These are phyloP conservation scores for Tetrapyrgos nigripes DNA, from an alignment of 1,284 basidiomycete genomes.

Conservation along the genomic window DNA sequence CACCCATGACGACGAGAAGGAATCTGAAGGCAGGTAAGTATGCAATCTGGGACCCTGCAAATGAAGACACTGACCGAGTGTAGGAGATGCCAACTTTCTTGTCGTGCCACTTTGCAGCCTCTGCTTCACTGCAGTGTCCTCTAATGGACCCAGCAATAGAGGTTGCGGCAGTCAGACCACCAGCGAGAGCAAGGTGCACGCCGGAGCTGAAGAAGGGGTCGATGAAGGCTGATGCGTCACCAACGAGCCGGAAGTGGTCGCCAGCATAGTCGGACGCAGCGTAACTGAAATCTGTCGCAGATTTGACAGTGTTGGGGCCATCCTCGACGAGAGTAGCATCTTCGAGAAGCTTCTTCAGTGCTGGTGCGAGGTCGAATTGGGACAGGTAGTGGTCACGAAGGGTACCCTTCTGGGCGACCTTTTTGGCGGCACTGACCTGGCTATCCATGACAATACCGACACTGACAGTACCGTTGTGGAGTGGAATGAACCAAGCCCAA, in stretches of 20 bases:
- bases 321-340: slow-evolving; percentile 15
- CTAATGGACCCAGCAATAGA: slow-evolving; percentile 58
- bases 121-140: slow-evolving; percentile 52
- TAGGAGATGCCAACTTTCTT: slow-evolving; percentile 7
- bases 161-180: slow-evolving; percentile 53
- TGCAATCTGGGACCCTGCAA: too few species aligned
- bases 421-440: slow-evolving; percentile 24
- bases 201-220: slow-evolving; percentile 68
- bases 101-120: slow-evolving; percentile 37
- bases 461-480: slow-evolving; percentile 59
- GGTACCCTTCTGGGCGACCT: neutral
- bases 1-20: too few species aligned
- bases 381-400: slow-evolving; percentile 5
- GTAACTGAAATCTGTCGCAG: slow-evolving; percentile 64
- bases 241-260: slow-evolving; percentile 54
- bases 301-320: slow-evolving; percentile 34
- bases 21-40: too few species aligned
- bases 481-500: slow-evolving; percentile 71
- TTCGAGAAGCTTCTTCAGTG: slow-evolving; percentile 38
- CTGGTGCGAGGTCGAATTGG: slow-evolving; percentile 40
- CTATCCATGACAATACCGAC: slow-evolving; percentile 65
- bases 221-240: slow-evolving; percentile 68
- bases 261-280: slow-evolving; percentile 56
- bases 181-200: slow-evolving; percentile 51
- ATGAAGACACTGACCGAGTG: neutral